Base-by-base conservation (phyloP, 305 asterid species). In the Solanum hybrid region DNA sequence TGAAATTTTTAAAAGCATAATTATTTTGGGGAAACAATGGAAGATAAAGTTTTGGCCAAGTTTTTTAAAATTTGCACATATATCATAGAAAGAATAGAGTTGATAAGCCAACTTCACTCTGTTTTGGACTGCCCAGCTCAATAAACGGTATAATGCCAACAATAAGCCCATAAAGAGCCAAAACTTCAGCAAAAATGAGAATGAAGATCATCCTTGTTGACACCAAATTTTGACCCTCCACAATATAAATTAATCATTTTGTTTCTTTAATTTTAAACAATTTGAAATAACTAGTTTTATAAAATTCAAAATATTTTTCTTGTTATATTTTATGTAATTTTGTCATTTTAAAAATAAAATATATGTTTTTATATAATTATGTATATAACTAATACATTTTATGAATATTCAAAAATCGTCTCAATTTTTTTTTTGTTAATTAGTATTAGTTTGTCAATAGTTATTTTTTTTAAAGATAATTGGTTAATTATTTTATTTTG, bases 131-230 rank as follows among this genome's bases (percentile, higher is more conserved):
- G 8, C 20, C 61, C 20, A 46, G 20, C 61, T 46, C 61, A 46
- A 18, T 6, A 79, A 92, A 92, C 40, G 91, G 73, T 85, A 92
- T 92, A 42, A 90, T 92, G 14, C 93, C 93, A 74, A 92, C 93
- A 37, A 92, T 92, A 29, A 92, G 92, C 11, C 92, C 93, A 79
- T 90, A 90, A 46, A 90, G 90, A 64, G 87, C 87, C 87, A 78
- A 88, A 78, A 78, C 87, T 88, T 88, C 87, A 57, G 90, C 90
- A 14, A 88, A 88, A 88, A 88, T 88, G 35, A 88, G 77, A 57
- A 78, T 88, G 86, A 88, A 86, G 79, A 92, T 90, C 92, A 92
- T 92, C 10, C n/a, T 0, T 2, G 24, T 57, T 57, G 10, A 57
- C n/a, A 2, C 67, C 67, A 57, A 57, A 5, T 57, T 57, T 16